Conservation (phyloP, 371 early-diverging fungal genomes). For the Rhizopus sp. region DNA sequence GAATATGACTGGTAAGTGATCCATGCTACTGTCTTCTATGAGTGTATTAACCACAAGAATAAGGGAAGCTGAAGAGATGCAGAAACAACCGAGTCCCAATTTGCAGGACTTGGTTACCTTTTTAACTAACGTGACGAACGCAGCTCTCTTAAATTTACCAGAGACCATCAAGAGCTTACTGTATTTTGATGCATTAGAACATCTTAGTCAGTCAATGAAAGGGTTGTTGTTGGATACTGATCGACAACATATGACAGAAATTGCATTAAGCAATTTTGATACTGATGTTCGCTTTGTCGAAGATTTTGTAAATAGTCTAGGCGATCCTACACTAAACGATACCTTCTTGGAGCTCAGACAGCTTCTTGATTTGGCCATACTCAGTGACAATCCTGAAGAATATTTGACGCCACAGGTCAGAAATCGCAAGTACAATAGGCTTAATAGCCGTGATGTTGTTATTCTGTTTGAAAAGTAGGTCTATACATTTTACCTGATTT, state of each 20-base stretch:
- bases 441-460: constrained; percentile 65
- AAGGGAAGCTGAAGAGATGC: constrained; percentile 41
- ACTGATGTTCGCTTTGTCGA: constrained; percentile 78
- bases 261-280: constrained; percentile 69
- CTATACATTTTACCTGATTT: background rate
- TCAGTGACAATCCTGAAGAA: constrained; percentile 76
- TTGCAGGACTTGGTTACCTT: constrained; percentile 75
- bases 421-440: constrained; percentile 62
- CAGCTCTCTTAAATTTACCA: constrained; percentile 73
- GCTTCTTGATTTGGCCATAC: constrained; percentile 59
- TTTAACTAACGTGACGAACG: constrained; percentile 68
- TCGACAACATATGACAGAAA: constrained; percentile 62
- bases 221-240: constrained; percentile 59
- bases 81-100: constrained; percentile 63
- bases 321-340: constrained; percentile 68
- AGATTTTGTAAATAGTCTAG: constrained; percentile 66
- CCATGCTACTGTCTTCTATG: background rate
- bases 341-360: constrained; percentile 76
- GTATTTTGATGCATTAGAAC: constrained; percentile 78
- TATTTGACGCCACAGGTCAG: constrained; percentile 64
- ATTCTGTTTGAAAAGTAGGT: constrained; percentile 83
- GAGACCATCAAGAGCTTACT: constrained; percentile 66
- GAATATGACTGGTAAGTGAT: constrained; percentile 79
- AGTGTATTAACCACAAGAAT: background rate
- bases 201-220: constrained; percentile 70